Conservation (phyloP, 306 rosid genomes). For the Sesbania bispinosa region DNA sequence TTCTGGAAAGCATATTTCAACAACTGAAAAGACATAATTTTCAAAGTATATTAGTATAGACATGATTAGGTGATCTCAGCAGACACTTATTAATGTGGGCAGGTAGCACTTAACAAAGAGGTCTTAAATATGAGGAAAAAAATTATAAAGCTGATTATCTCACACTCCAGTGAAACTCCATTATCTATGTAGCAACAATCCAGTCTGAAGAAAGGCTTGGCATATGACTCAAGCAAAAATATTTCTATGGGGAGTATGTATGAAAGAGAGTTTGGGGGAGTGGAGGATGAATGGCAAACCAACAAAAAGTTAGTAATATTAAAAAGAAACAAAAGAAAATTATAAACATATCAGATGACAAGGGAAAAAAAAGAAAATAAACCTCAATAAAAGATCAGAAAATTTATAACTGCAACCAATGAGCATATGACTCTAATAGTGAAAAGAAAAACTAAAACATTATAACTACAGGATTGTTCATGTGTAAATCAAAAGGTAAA, state of each 20-base stretch:
- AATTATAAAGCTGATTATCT: background rate
- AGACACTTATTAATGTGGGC: background rate
- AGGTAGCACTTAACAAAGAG: background rate
- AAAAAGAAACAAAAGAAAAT: background rate
- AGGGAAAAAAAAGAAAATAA: background rate
- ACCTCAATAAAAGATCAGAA: background rate
- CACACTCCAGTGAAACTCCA: background rate
- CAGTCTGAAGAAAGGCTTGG: background rate
- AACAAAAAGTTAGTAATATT: background rate
- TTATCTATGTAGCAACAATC: background rate
- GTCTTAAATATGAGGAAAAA: background rate
- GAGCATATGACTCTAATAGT: background rate
- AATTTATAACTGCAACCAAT: background rate
- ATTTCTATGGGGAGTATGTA: background rate
- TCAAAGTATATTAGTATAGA: background rate
- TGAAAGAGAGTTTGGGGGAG: background rate
- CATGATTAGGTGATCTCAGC: background rate
- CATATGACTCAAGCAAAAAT: background rate
- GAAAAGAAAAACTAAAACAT: background rate
- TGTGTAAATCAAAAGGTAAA: background rate
- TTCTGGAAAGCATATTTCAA: background rate
- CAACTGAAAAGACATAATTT: background rate
- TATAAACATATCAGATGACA: background rate
- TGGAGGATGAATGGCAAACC: background rate
- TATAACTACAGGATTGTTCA: background rate